Evolutionary conservation across 441 rosid genomes (phyloP).

Genomic region (Bruguiera hainesii): DNA sequence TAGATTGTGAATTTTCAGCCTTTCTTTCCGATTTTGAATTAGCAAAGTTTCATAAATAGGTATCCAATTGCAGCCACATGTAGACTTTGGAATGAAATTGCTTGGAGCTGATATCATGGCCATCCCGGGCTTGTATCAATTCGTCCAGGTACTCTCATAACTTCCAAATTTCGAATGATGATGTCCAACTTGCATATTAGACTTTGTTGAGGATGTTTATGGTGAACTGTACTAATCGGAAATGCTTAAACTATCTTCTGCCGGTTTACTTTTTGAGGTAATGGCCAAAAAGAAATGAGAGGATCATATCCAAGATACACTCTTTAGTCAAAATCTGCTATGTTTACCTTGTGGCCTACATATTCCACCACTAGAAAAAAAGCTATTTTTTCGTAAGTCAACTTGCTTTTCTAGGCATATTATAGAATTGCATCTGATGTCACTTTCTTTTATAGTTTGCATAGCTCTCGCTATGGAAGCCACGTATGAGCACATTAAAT

Average conservation of each 20-base stretch:
- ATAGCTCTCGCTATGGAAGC: no score
- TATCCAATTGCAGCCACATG: conserved; percentile 32
- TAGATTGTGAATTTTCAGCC: background rate
- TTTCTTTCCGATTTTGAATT: background rate
- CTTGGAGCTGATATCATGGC: conserved; percentile 46
- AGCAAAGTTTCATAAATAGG: background rate
- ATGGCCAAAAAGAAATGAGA: background rate
- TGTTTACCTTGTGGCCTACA: background rate
- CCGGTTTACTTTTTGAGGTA: background rate
- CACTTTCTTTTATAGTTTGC: no score
- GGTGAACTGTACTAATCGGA: background rate
- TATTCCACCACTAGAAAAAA: background rate
- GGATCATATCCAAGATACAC: background rate
- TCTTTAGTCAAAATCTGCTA: background rate
- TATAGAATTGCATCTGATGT: background rate
- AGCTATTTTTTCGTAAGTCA: background rate
- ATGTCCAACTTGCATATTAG: background rate
- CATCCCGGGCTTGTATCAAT: conserved; percentile 36
- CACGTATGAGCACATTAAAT: no score
- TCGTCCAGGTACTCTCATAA: conserved; percentile 31
- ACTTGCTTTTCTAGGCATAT: background rate
- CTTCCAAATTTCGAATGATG: background rate
- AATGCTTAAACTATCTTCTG: background rate
- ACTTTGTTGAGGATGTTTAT: background rate
- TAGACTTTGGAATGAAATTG: conserved; percentile 47